Evolutionary conservation across 139 green algal genomes (phyloP).

Genomic region (Closterium sp.): DNA sequence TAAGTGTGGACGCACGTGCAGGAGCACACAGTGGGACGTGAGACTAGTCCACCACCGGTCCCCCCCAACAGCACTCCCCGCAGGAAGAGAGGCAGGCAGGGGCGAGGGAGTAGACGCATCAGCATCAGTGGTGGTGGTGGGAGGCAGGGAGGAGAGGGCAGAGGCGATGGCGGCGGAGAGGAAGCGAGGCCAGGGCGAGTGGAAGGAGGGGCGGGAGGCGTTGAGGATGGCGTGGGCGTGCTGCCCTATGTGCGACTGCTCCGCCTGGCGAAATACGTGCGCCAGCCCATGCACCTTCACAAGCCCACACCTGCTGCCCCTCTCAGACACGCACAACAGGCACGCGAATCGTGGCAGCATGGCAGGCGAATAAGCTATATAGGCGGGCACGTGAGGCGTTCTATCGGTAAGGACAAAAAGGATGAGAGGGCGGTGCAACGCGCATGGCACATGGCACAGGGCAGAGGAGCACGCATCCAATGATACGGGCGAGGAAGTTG

Average conservation of each 20-base stretch:
- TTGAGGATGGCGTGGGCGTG: conserved; percentile 67
- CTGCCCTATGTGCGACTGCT: conserved; percentile 65
- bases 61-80: neutral
- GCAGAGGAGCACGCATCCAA: neutral
- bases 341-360: too few species aligned
- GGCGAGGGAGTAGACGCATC: neutral
- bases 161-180: neutral
- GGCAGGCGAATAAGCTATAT: too few species aligned
- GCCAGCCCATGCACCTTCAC: conserved; percentile 60
- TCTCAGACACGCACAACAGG: too few species aligned
- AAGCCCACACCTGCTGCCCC: neutral
- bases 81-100: too few species aligned
- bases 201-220: conserved; percentile 28
- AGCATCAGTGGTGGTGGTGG: neutral
- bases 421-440: too few species aligned
- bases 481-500: conserved; percentile 58
- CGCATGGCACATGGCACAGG: too few species aligned
- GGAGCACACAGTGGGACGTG: too few species aligned
- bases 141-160: neutral
- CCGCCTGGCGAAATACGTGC: conserved; percentile 71
- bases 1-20: too few species aligned
- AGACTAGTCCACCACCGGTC: too few species aligned
- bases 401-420: too few species aligned
- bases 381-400: too few species aligned
- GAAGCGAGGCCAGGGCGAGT: neutral